A percentile compares a stretch with the other conserved stretches of the same genome.
phyloP scores from a whole-genome alignment of 2,329 filamentous ascomycete genomes.

The Colletotrichum camelliae region DNA sequence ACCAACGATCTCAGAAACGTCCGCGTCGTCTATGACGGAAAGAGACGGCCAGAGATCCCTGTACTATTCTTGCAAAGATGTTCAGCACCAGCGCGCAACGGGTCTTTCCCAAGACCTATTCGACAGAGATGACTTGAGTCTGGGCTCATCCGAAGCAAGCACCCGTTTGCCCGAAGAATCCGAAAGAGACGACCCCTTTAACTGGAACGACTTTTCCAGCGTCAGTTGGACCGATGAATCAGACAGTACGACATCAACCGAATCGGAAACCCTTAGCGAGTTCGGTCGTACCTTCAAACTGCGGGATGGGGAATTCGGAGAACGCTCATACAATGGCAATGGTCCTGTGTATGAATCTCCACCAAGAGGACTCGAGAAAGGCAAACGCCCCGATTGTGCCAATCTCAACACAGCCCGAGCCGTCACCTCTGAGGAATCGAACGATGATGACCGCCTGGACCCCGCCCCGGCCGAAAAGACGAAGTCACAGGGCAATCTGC shows the following conservation, averaged over 20 bases:
- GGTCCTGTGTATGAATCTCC: not conserved
- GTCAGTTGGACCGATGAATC: not conserved
- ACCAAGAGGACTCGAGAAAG: fast-evolving
- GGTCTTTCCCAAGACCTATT: not conserved
- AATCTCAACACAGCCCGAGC: not conserved
- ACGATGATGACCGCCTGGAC: fast-evolving
- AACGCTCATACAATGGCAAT: fast-evolving
- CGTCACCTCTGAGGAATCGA: not conserved
- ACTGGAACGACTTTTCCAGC: not conserved
- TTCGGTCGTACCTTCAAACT: not conserved
- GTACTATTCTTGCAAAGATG: not conserved
- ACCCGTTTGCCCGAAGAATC: not conserved
- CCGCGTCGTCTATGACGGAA: not conserved
- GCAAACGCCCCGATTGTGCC: fast-evolving
- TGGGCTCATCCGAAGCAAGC: not conserved
- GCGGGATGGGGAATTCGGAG: not conserved
- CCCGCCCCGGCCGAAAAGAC: fast-evolving
- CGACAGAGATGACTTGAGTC: not conserved
- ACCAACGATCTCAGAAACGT: not conserved
- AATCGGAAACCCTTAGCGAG: not conserved
- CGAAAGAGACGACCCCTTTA: fast-evolving
- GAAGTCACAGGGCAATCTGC: not conserved
- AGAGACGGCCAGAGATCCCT: fast-evolving
- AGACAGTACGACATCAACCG: fast-evolving
- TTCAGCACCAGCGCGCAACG: too few relatives aligned